phyloP scores from a whole-genome alignment of 257 asterid species.

The Nicotiana obtusifolia region DNA sequence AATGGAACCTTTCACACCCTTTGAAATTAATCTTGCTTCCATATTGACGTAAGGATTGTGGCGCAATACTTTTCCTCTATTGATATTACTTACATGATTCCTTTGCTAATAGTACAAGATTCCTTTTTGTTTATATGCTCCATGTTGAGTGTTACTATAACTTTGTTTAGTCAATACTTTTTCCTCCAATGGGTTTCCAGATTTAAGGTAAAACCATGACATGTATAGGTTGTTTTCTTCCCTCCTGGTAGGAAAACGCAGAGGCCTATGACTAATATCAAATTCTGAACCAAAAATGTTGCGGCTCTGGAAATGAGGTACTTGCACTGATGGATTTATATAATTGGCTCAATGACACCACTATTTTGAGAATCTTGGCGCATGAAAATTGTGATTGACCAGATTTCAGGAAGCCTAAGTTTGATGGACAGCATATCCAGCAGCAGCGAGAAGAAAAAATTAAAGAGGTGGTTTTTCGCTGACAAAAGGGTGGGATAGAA shows the following conservation, averaged over 20 bases:
- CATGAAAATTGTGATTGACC: background rate
- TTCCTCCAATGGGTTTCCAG: background rate
- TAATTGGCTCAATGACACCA: background rate
- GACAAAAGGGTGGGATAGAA: constrained; percentile 51
- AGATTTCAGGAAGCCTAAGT: constrained; percentile 28
- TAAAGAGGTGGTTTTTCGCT: constrained; percentile 58
- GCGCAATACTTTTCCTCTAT: background rate
- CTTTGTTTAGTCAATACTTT: background rate
- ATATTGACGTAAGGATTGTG: background rate
- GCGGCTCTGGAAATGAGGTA: constrained; percentile 48
- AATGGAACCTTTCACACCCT: no score
- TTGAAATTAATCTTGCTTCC: background rate
- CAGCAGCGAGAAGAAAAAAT: constrained; percentile 38
- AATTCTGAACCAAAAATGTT: constrained; percentile 12
- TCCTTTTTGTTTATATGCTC: background rate
- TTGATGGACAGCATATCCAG: constrained; percentile 46
- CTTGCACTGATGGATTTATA: background rate
- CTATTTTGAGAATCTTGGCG: background rate
- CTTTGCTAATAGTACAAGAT: background rate
- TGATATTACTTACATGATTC: no score
- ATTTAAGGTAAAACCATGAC: background rate
- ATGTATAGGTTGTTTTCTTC: background rate
- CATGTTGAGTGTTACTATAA: background rate
- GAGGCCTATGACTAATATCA: background rate
- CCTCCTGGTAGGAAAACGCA: background rate